Evolutionary conservation across 2,329 filamentous ascomycete species (phyloP).

Genomic region (Penicillium paneum): DNA sequence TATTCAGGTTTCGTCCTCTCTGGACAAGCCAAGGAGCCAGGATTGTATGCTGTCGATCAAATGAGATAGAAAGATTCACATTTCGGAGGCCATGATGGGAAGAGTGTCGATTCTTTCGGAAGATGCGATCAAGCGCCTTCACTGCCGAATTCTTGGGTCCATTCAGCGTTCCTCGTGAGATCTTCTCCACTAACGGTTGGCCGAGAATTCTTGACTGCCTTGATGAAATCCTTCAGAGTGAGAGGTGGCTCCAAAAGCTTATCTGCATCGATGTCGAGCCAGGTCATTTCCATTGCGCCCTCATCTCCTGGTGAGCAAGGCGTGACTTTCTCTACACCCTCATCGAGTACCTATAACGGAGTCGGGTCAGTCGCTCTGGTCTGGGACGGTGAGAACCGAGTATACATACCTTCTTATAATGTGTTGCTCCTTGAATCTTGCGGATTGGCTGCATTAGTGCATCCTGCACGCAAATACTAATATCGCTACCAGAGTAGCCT

Average conservation of each 20-base stretch:
- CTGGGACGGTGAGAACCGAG: constrained; percentile 22
- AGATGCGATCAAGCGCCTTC: constrained; percentile 61
- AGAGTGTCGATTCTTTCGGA: neutral
- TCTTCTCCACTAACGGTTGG: constrained; percentile 90
- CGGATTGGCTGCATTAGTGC: constrained; percentile 96
- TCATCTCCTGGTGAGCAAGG: constrained; percentile 91
- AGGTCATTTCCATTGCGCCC: constrained; percentile 87
- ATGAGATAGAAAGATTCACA: neutral
- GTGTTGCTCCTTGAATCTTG: constrained; percentile 94
- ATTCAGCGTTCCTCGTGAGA: constrained; percentile 77
- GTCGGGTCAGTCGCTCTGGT: neutral
- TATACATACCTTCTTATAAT: constrained; percentile 78
- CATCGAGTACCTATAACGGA: constrained; percentile 61
- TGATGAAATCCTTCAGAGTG: constrained; percentile 85
- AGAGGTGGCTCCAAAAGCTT: constrained; percentile 82
- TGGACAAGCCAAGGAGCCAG: neutral
- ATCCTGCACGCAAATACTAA: constrained; percentile 90
- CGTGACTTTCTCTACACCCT: constrained; percentile 61
- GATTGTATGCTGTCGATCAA: neutral
- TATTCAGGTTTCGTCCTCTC: neutral
- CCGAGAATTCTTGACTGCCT: constrained; percentile 81
- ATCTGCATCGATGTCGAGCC: constrained; percentile 81
- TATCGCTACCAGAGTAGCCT: constrained; percentile 95
- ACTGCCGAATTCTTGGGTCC: constrained; percentile 94
- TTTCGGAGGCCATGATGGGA: neutral